Conservation (phyloP, 1,139 yeast species). For the Saccharomyces hybrid region DNA sequence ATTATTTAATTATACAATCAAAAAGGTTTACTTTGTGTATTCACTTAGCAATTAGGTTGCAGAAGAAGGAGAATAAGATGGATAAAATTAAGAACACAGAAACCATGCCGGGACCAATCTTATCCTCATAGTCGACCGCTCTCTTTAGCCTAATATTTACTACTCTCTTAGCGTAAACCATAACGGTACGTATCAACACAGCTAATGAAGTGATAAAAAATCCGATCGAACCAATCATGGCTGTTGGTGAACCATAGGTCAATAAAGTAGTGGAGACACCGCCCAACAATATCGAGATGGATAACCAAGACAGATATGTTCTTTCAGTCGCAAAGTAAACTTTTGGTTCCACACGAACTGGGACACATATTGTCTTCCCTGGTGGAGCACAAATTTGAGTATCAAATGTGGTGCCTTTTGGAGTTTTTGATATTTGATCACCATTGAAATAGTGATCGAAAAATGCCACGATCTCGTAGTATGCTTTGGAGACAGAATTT, state of each 20-base stretch:
- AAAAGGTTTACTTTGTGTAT: neutral
- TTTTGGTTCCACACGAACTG: constrained; percentile 77
- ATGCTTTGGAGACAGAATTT: constrained; percentile 17
- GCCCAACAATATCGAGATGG: constrained; percentile 63
- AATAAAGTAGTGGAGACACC: constrained; percentile 66
- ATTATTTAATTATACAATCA: neutral
- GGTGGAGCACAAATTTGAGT: constrained; percentile 60
- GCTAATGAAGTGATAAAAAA: constrained; percentile 75
- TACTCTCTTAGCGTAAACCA: constrained; percentile 75
- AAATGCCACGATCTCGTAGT: constrained; percentile 16
- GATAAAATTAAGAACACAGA: constrained; percentile 70
- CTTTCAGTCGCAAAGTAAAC: constrained; percentile 82
- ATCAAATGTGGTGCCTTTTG: constrained; percentile 76
- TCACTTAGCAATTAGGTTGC: constrained; percentile 16
- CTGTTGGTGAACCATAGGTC: constrained; percentile 57
- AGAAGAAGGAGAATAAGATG: constrained; percentile 61
- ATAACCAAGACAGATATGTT: constrained; percentile 71
- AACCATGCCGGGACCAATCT: constrained; percentile 76
- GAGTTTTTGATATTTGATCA: constrained; percentile 65
- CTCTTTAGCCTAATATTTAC: constrained; percentile 73
- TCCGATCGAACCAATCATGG: constrained; percentile 82
- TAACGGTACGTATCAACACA: constrained; percentile 67
- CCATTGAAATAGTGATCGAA: constrained; percentile 49
- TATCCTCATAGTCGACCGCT: constrained; percentile 81
- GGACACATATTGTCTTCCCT: constrained; percentile 67